Base-by-base conservation (phyloP, 2,329 filamentous ascomycete genomes). In the Penicillium sp. region DNA sequence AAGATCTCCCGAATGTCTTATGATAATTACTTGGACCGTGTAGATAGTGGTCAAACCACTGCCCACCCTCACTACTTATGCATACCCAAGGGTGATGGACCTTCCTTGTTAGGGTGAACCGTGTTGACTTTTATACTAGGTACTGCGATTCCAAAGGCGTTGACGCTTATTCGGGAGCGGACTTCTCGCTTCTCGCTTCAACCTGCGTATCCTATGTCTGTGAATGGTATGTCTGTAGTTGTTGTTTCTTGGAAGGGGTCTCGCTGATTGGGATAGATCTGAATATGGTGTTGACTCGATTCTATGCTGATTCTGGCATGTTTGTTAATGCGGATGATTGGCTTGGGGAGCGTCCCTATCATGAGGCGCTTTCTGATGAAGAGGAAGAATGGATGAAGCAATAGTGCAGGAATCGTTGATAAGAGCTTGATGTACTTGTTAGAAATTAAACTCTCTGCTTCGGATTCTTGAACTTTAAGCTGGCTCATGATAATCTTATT, bases 101-200 rank as follows among this genome's bases (percentile, higher is more conserved):
- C 13, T 9, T 14, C 32, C 14, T 25, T 6, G 17, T 34, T 22
- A n/a, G n/a, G 15, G 27, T n/a, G 32, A n/a, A 16, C 32, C 18
- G 27, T n/a, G 14, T 22, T 34, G 17, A 34, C 27, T 34, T 34
- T 34, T 34, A 11, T 26, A 25, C 22, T 16, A 45, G 42, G 42
- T n/a, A 45, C 42, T 26, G 12, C 26, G 22, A 42, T 45, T 27
- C 42, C 42, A 4, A 30, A 32, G 12, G 14, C 32, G 20, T 34
- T 46, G 30, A 40, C 30, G 13, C 40, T 46, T 23, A 43, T 40
- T 27, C 40, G 36, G 26, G 43, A 46, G 25, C 27, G 40, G 8
- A 28, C n/a, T 28, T 43, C 40, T 37, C 40, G 35, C 18, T 46
- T 46, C 43, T 43, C 40, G 15, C 43, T 46, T 35, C 43, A 46